These are phyloP conservation scores for Auriculariales sp. DNA, from an alignment of 768 basidiomycete species.

Conservation along the genomic window DNA sequence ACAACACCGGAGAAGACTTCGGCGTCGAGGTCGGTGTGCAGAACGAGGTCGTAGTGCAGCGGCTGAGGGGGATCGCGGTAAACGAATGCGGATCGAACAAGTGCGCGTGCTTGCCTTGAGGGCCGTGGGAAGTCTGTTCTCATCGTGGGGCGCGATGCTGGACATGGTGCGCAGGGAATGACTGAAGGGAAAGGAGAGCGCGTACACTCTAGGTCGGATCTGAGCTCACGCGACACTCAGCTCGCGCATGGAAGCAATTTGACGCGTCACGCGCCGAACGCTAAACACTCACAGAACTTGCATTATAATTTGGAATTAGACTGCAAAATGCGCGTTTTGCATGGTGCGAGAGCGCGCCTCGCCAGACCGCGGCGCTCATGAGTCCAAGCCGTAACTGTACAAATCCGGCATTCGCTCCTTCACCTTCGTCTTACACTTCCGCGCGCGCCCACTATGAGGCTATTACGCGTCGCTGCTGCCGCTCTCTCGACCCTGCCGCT, in stretches of 20 bases:
- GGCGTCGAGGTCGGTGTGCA: constrained; percentile 72
- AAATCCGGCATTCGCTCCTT: neutral
- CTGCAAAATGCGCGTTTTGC: too few species aligned
- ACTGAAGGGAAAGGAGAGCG: too few species aligned
- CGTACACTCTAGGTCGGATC: too few species aligned
- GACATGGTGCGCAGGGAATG: neutral
- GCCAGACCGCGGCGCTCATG: too few species aligned
- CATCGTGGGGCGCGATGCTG: neutral
- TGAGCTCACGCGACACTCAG: too few species aligned
- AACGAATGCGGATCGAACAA: neutral
- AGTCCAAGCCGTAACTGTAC: too few species aligned
- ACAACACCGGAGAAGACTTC: constrained; percentile 65
- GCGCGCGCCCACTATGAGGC: too few species aligned
- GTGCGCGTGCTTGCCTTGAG: neutral
- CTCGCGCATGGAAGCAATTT: too few species aligned
- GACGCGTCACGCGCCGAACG: too few species aligned
- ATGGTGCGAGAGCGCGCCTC: too few species aligned
- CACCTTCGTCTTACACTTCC: neutral
- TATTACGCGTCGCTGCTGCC: neutral
- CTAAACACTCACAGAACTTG: too few species aligned
- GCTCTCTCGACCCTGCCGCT: constrained; percentile 1
- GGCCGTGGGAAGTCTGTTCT: neutral
- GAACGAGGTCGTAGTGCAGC: constrained; percentile 61
- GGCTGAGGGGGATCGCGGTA: constrained; percentile 20
- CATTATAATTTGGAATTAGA: too few species aligned